Percentiles rank a stretch among this genome's conserved stretches.
phyloP scores from a whole-genome alignment of 129 eudicot species.

The Deinandra increscens region DNA sequence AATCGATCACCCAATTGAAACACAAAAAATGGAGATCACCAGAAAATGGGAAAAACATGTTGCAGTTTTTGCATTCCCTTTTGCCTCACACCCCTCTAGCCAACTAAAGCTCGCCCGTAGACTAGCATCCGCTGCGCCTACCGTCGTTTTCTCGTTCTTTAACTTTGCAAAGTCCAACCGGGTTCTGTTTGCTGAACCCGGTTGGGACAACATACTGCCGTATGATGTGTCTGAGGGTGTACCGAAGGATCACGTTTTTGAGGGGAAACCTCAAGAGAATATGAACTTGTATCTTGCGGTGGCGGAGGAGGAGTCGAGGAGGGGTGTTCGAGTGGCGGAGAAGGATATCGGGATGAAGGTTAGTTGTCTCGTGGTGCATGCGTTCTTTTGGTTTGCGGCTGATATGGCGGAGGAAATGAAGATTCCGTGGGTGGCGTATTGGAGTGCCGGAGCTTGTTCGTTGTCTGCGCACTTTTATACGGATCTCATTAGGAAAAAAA shows the following conservation, averaged over 20 bases:
- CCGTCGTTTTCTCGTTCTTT: conserved; percentile 46
- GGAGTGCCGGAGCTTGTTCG: conserved; percentile 41
- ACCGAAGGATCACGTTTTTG: conserved; percentile 36
- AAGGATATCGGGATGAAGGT: conserved; percentile 36
- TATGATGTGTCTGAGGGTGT: conserved; percentile 48
- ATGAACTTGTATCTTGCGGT: conserved; percentile 45
- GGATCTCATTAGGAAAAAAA: conserved; percentile 40
- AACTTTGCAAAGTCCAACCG: conserved; percentile 29
- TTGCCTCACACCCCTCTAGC: conserved; percentile 54
- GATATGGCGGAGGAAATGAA: conserved; percentile 67
- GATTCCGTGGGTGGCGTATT: too few species aligned
- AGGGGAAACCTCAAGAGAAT: conserved; percentile 46
- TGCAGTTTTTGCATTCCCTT: conserved; percentile 58
- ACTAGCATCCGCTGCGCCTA: conserved; percentile 47
- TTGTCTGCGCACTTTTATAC: conserved; percentile 49
- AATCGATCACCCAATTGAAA: too few species aligned
- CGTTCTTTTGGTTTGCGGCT: too few species aligned
- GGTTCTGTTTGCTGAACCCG: too few species aligned
- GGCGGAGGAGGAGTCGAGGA: conserved; percentile 44
- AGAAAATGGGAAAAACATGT: conserved; percentile 33
- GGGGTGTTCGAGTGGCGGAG: conserved; percentile 44
- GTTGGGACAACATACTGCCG: conserved; percentile 35
- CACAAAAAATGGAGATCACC: conserved; percentile 33
- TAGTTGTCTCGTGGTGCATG: conserved; percentile 48
- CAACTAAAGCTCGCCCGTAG: conserved; percentile 39